These are phyloP conservation scores for Clonostachys rosea DNA, from an alignment of 2,329 filamentous ascomycete species.

Conservation along the genomic window DNA sequence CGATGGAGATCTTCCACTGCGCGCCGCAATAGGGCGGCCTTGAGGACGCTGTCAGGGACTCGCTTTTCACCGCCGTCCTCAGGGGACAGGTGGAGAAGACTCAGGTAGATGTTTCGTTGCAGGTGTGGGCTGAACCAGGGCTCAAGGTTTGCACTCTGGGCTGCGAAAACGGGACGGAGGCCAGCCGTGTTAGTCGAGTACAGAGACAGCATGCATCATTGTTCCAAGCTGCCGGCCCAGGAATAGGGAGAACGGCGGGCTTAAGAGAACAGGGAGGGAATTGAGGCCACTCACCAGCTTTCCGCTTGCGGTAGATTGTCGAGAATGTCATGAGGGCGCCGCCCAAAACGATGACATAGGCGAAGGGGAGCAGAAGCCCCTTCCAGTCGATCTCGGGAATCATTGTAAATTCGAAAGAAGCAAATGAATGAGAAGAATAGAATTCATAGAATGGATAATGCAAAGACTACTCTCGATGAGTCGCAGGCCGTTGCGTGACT, in stretches of 20 bases:
- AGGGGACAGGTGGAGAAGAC: constrained; percentile 75
- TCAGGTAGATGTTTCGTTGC: constrained; percentile 91
- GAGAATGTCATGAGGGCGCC: constrained; percentile 91
- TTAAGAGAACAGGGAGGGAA: constrained; percentile 2
- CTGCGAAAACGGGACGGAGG: constrained; percentile 30
- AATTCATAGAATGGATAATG: too few species aligned
- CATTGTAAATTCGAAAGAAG: not conserved
- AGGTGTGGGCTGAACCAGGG: constrained; percentile 93
- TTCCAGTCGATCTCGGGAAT: constrained; percentile 63
- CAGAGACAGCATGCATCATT: constrained; percentile 1
- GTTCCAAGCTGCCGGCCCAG: not conserved
- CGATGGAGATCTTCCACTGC: constrained; percentile 91
- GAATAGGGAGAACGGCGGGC: too few species aligned
- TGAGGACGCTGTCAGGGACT: constrained; percentile 79
- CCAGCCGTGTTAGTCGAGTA: constrained; percentile 5
- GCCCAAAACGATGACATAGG: constrained; percentile 83
- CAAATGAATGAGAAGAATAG: too few species aligned
- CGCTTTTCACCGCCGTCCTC: constrained; percentile 58
- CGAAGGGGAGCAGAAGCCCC: constrained; percentile 79
- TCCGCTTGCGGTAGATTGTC: constrained; percentile 86
- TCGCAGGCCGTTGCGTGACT: too few species aligned
- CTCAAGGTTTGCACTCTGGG: constrained; percentile 76
- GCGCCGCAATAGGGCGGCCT: constrained; percentile 82
- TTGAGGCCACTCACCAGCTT: constrained; percentile 58
- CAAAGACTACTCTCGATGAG: too few species aligned